Percentiles rank a stretch among this genome's conserved stretches.
phyloP scores from a whole-genome alignment of 2,329 filamentous ascomycete species.

The Beauveria medogensis region DNA sequence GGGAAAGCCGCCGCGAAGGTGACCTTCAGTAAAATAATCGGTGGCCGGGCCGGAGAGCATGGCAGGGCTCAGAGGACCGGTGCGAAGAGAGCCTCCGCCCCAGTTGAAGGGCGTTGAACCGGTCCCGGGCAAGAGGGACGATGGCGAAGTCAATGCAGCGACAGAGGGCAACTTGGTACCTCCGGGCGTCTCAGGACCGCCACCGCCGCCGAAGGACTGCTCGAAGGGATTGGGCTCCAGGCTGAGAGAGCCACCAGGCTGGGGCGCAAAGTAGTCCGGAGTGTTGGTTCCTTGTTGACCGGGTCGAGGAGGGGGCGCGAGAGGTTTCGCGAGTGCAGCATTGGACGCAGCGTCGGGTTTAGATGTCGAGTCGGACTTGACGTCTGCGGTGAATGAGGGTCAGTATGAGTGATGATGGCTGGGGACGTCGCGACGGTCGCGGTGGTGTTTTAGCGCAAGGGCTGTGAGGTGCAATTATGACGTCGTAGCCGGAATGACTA shows the following conservation, averaged over 20 bases:
- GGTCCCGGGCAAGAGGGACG: conserved; percentile 66
- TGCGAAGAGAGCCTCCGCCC: conserved; percentile 75
- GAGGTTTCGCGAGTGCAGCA: conserved; percentile 54
- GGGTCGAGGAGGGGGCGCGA: conserved; percentile 64
- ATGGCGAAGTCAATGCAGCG: conserved; percentile 83
- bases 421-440: not conserved
- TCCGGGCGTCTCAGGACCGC: conserved; percentile 69
- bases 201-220: conserved; percentile 70
- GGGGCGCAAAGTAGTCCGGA: conserved; percentile 61
- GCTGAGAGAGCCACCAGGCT: conserved; percentile 49
- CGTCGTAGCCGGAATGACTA: conserved; percentile 13
- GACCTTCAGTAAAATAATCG: conserved; percentile 82
- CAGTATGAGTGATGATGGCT: conserved; percentile 4
- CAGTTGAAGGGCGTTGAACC: conserved; percentile 71
- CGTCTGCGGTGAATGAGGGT: conserved; percentile 25
- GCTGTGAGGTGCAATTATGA: not conserved
- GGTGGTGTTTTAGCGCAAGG: conserved; percentile 3
- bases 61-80: conserved; percentile 88
- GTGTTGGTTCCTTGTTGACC: conserved; percentile 46
- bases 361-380: conserved; percentile 37
- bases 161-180: conserved; percentile 80
- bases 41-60: conserved; percentile 84
- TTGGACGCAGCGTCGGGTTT: conserved; percentile 47
- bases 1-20: conserved; percentile 75
- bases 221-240: conserved; percentile 96